Evolutionary conservation across 1,139 yeast species (phyloP).

Genomic region (Candida pseudoviswanathii): DNA sequence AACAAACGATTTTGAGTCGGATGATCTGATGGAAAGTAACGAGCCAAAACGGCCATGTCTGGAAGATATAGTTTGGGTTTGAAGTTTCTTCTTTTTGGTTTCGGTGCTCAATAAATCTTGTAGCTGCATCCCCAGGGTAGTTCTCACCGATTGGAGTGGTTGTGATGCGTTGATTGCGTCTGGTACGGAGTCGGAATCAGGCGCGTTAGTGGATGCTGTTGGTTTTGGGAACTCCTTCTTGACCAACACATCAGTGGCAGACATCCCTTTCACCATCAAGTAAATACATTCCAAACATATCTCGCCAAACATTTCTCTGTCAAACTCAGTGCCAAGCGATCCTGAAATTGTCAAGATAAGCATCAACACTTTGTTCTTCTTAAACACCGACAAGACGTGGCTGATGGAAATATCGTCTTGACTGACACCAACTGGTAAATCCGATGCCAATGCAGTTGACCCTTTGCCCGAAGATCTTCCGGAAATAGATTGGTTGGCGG

Average conservation of each 20-base stretch:
- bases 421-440: slow-evolving; percentile 56
- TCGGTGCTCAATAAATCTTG: slow-evolving; percentile 62
- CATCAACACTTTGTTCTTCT: slow-evolving; percentile 69
- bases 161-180: slow-evolving; percentile 11
- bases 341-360: slow-evolving; percentile 70
- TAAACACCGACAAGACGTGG: slow-evolving; percentile 57
- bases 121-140: slow-evolving; percentile 44
- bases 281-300: slow-evolving; percentile 72
- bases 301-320: slow-evolving; percentile 59
- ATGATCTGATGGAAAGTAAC: slow-evolving; percentile 65
- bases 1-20: slow-evolving; percentile 61
- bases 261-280: slow-evolving; percentile 60
- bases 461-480: slow-evolving; percentile 34
- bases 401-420: slow-evolving; percentile 70
- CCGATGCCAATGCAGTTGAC: slow-evolving; percentile 29
- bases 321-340: slow-evolving; percentile 65
- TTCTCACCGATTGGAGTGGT: slow-evolving; percentile 22
- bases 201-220: slow-evolving; percentile 2
- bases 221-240: slow-evolving; percentile 1
- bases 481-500: slow-evolving; percentile 56
- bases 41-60: slow-evolving; percentile 95
- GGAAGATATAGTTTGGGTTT: slow-evolving; percentile 57
- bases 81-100: slow-evolving; percentile 49
- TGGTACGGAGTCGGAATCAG: not conserved
- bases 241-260: slow-evolving; percentile 26